phyloP scores from a whole-genome alignment of 352 stramenopile species.

The Phytopythium vexans region DNA sequence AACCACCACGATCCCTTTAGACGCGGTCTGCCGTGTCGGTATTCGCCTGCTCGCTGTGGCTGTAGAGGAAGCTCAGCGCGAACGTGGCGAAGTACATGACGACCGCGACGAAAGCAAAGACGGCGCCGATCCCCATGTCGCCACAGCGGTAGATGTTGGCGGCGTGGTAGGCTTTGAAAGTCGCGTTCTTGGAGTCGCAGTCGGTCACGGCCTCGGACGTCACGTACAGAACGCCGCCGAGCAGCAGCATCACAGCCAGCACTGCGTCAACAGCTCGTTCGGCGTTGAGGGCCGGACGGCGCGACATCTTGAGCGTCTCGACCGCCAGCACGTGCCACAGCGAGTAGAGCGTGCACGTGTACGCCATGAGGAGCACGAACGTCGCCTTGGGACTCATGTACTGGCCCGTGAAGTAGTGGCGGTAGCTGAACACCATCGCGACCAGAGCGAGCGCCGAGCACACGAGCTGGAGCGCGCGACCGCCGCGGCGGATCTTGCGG shows the following conservation, averaged over 20 bases:
- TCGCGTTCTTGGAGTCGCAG: conserved; percentile 25
- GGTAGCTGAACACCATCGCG: conserved; percentile 29
- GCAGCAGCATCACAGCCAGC: conserved; percentile 20
- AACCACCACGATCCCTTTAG: too few species aligned
- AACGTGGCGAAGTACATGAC: conserved; percentile 31
- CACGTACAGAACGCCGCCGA: conserved; percentile 33
- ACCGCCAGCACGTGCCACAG: conserved; percentile 40
- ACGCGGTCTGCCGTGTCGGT: too few species aligned
- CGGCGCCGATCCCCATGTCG: conserved; percentile 31
- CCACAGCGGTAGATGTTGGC: conserved; percentile 34
- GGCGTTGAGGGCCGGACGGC: conserved; percentile 19
- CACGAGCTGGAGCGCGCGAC: conserved; percentile 29
- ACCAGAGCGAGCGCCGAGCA: conserved; percentile 26
- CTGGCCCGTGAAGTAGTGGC: conserved; percentile 44
- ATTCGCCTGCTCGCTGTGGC: too few species aligned
- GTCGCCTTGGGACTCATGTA: conserved; percentile 38
- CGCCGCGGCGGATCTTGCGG: conserved; percentile 21
- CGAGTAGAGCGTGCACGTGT: conserved; percentile 38
- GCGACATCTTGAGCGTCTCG: conserved; percentile 36
- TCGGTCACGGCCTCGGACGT: conserved; percentile 27
- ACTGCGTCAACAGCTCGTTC: conserved; percentile 35
- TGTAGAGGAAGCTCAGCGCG: conserved; percentile 24
- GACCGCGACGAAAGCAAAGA: conserved; percentile 37
- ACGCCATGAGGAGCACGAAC: conserved; percentile 41
- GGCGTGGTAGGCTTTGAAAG: conserved; percentile 25